Percentiles rank a stretch among this genome's conserved stretches.
These are phyloP conservation scores for Magnaporthiopsis incrustans DNA, from an alignment of 2,329 filamentous ascomycete genomes.

Conservation along the genomic window DNA sequence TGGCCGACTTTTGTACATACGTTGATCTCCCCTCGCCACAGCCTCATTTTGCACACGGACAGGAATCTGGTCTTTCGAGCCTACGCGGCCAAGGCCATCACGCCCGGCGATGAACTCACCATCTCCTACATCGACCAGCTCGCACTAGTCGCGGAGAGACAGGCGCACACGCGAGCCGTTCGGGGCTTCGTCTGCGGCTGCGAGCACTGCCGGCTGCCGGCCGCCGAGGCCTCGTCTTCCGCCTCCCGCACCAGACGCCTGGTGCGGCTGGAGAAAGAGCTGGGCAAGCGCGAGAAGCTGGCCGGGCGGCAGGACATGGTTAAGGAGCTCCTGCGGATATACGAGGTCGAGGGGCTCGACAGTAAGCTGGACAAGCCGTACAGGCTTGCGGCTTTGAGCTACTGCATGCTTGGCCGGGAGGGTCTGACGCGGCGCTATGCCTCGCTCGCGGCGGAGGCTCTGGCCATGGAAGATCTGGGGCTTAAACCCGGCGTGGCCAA, in stretches of 20 bases:
- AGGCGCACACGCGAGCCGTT: constrained; percentile 17
- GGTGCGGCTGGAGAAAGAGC: constrained; percentile 18
- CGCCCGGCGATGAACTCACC: constrained; percentile 26
- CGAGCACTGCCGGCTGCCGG: constrained; percentile 20
- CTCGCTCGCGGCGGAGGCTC: constrained; percentile 21
- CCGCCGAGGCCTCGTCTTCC: constrained; percentile 17
- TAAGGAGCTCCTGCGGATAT: constrained; percentile 21
- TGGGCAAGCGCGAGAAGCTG: constrained; percentile 13
- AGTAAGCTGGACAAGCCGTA: constrained; percentile 25
- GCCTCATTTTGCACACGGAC: constrained; percentile 26
- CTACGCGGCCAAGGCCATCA: constrained; percentile 27
- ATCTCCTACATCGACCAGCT: constrained; percentile 26
- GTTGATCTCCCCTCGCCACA: neutral
- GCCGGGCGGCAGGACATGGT: constrained; percentile 21
- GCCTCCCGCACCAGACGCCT: constrained; percentile 24
- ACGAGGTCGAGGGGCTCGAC: constrained; percentile 24
- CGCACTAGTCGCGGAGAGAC: constrained; percentile 19
- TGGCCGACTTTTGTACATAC: neutral
- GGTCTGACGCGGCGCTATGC: constrained; percentile 23
- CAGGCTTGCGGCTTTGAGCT: constrained; percentile 28
- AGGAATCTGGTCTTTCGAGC: constrained; percentile 26
- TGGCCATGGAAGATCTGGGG: too few species aligned
- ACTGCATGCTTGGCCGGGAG: constrained; percentile 26
- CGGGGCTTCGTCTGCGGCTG: constrained; percentile 31
- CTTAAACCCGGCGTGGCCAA: too few species aligned